Conservation (phyloP, 2,329 filamentous ascomycete genomes). For the Sphaceloma murrayae region DNA sequence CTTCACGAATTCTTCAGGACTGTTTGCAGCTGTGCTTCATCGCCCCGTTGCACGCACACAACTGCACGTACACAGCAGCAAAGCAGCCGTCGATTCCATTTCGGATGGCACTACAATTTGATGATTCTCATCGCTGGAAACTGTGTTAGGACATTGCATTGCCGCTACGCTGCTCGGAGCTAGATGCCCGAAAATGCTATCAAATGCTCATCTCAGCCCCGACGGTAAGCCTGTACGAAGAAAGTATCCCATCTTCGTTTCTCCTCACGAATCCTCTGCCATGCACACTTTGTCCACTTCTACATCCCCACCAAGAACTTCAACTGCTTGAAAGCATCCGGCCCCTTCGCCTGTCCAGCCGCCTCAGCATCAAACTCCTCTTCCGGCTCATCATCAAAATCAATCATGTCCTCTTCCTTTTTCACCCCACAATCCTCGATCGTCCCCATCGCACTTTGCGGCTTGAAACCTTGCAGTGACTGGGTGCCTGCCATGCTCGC, state of each 20-base stretch:
- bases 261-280: background rate
- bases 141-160: too few species aligned
- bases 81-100: background rate
- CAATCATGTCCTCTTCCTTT: background rate
- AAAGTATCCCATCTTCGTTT: background rate
- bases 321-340: constrained; percentile 3
- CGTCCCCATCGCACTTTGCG: background rate
- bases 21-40: background rate
- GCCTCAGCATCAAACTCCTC: background rate
- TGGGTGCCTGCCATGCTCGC: background rate
- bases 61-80: background rate
- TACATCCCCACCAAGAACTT: background rate
- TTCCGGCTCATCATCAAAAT: background rate
- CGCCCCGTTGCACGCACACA: background rate
- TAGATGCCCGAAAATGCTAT: too few species aligned
- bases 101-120: too few species aligned
- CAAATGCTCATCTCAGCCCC: too few species aligned
- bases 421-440: background rate
- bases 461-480: background rate
- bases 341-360: background rate
- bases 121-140: too few species aligned
- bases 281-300: background rate
- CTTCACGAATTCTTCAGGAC: background rate
- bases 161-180: too few species aligned
- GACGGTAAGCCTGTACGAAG: too few species aligned